Base-by-base conservation (phyloP, 2,329 filamentous ascomycete genomes). In the Diplodia seriata region DNA sequence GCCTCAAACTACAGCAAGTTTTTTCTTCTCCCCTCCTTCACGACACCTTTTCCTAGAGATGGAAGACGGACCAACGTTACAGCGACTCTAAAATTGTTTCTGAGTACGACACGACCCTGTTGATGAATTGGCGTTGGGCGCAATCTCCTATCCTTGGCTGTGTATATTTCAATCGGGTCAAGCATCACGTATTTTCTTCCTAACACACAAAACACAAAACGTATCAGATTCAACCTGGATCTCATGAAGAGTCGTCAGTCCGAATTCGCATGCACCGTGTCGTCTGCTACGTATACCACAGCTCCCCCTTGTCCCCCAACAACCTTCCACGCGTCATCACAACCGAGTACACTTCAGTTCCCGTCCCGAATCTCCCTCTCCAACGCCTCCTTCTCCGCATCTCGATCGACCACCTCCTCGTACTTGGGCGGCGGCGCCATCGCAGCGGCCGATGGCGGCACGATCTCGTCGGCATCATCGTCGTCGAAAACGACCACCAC, bases 391-490 rank as follows among this genome's bases (percentile, higher is more conserved):
- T 63, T 63, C 47, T 62, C 57, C 6, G 3, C 26, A 36, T 23
- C 40, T 7, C 14, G 31, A 43, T 40, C 40, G 33, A 62, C 47
- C 18, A 33, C 40, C 14, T 62, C 40, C 2, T 40, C 50, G 12
- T 62, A 62, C 40, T 43, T 49, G 3, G 57, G 57, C 15, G 57
- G 57, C 26, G 57, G 40, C 9, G 26, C 26, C 56, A 61, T 49
- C 6, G 56, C 38, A 40, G 23, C 29, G 23, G 29, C 23, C 18
- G 40, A 8, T 6, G 40, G 57, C 18, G 26, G 40, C 18, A 62
- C 11, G 15, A 62, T 62, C 5, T 15, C 26, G 15, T 50, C 26
- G 14, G 6, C 23, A 36, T 47, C 56, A 12, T 36, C 29, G 2
- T 36, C 29, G 2, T 20, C 49, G 6, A 7, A 9, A 33, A 33